These are phyloP conservation scores for Dittrichia graveolens DNA, from an alignment of 129 eudicot genomes.

Conservation along the genomic window DNA sequence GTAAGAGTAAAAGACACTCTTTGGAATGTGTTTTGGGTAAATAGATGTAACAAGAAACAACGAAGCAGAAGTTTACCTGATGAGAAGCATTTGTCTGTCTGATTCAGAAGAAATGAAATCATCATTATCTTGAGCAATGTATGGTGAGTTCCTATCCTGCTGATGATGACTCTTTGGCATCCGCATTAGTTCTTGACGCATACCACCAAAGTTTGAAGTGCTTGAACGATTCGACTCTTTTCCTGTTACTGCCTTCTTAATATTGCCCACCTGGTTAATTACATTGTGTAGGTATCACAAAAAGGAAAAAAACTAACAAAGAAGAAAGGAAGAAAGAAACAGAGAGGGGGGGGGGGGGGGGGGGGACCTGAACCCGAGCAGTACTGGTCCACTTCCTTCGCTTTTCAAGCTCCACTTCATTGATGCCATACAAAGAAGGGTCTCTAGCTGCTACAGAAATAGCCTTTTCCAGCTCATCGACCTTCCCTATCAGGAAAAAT, in stretches of 20 bases:
- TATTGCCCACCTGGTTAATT: constrained; percentile 56
- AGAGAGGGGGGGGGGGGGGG: background rate
- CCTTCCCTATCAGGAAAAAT: constrained; percentile 73
- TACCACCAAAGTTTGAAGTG: constrained; percentile 53
- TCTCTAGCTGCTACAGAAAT: constrained; percentile 77
- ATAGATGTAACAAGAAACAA: background rate
- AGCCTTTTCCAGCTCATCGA: constrained; percentile 84
- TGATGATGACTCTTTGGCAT: constrained; percentile 68
- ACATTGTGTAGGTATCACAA: background rate
- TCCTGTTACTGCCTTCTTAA: constrained; percentile 57
- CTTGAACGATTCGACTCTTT: constrained; percentile 42
- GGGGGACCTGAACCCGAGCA: constrained; percentile 67
- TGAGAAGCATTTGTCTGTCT: constrained; percentile 74
- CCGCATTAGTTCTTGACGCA: constrained; percentile 81
- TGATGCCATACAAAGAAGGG: constrained; percentile 70
- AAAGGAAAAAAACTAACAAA: background rate
- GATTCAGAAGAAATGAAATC: constrained; percentile 78
- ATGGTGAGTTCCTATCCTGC: constrained; percentile 44
- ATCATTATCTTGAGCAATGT: constrained; percentile 62
- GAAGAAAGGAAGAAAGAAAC: background rate
- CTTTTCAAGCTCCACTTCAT: constrained; percentile 69
- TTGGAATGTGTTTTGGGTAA: background rate
- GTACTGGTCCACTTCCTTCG: constrained; percentile 78
- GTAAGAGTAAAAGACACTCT: background rate
- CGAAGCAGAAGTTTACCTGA: constrained; percentile 44